A percentile compares a stretch with the other conserved stretches of the same genome.
These are phyloP conservation scores for Phellinidium pouzarii DNA, from an alignment of 1,284 basidiomycete species.

Conservation along the genomic window DNA sequence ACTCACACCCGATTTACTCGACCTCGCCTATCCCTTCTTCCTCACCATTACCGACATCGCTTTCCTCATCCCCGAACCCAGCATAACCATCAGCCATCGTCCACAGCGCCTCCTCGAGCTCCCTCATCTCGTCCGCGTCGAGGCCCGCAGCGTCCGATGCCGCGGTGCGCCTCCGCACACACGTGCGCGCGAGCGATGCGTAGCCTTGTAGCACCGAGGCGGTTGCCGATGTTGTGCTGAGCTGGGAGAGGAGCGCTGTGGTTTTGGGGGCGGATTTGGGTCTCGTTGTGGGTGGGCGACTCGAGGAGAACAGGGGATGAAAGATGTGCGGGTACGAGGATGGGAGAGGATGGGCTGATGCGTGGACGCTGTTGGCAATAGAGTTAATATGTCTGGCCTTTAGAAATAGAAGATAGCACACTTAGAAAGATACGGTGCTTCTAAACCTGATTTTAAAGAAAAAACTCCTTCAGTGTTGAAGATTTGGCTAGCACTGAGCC, in stretches of 20 bases:
- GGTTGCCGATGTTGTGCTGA: conserved; percentile 27
- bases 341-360: conserved; percentile 41
- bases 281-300: conserved; percentile 2
- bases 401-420: conserved; percentile 18
- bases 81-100: conserved; percentile 40
- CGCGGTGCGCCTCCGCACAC: conserved; percentile 23
- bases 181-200: conserved; percentile 36
- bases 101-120: conserved; percentile 47
- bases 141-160: conserved; percentile 30
- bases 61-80: conserved; percentile 24
- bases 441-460: conserved; percentile 24
- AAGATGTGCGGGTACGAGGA: conserved; percentile 44
- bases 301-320: conserved; percentile 9
- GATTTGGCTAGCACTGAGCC: conserved; percentile 37
- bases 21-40: conserved; percentile 20
- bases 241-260: conserved; percentile 25
- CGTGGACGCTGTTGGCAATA: conserved; percentile 31
- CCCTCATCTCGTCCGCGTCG: conserved; percentile 42
- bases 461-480: conserved; percentile 35
- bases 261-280: conserved; percentile 20
- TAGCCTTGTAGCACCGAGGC: conserved; percentile 35
- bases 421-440: conserved; percentile 32
- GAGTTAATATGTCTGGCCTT: neutral
- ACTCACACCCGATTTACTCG: conserved; percentile 1
- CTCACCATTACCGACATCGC: conserved; percentile 23